Evolutionary conservation across 208 protist genomes (phyloP).

Genomic region (Trypanosoma platydactyli): DNA sequence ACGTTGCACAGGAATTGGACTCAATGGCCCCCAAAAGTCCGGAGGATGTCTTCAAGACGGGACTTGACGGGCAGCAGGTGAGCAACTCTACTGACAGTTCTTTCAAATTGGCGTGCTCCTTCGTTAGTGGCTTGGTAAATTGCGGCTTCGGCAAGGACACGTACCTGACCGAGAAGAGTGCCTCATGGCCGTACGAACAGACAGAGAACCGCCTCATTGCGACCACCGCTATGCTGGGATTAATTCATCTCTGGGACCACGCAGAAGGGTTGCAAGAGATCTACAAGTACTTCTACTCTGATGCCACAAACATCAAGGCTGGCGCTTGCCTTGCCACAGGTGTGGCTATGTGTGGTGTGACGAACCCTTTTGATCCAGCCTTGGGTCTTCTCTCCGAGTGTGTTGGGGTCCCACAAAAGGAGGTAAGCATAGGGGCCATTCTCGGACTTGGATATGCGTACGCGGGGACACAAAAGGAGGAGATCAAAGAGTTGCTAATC

Average conservation of each 20-base stretch:
- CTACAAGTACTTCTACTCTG: slow-evolving; percentile 95
- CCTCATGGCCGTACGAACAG: slow-evolving; percentile 95
- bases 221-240: slow-evolving; percentile 95
- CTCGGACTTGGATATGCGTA: slow-evolving; percentile 98
- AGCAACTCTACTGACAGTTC: slow-evolving; percentile 59
- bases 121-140: slow-evolving; percentile 96
- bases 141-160: slow-evolving; percentile 98
- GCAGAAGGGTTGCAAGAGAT: slow-evolving; percentile 95
- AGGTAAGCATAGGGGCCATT: slow-evolving; percentile 90
- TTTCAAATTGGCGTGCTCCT: slow-evolving; percentile 96
- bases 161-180: slow-evolving; percentile 90
- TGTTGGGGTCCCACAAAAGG: slow-evolving; percentile 60
- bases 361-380: slow-evolving; percentile 94
- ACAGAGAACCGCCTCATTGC: slow-evolving; percentile 96
- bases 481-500: slow-evolving; percentile 94
- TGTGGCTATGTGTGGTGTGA: slow-evolving; percentile 86
- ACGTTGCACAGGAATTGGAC: slow-evolving; percentile 94
- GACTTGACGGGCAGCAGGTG: slow-evolving; percentile 50
- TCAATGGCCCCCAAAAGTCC: slow-evolving; percentile 96
- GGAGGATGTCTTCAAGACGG: slow-evolving; percentile 98
- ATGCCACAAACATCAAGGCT: slow-evolving; percentile 95
- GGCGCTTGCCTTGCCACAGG: slow-evolving; percentile 96
- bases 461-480: slow-evolving; percentile 92
- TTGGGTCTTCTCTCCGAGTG: slow-evolving; percentile 91
- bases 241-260: slow-evolving; percentile 98